Conservation (phyloP, 1,139 yeast genomes). For the Debaryomyces robertsiae region DNA sequence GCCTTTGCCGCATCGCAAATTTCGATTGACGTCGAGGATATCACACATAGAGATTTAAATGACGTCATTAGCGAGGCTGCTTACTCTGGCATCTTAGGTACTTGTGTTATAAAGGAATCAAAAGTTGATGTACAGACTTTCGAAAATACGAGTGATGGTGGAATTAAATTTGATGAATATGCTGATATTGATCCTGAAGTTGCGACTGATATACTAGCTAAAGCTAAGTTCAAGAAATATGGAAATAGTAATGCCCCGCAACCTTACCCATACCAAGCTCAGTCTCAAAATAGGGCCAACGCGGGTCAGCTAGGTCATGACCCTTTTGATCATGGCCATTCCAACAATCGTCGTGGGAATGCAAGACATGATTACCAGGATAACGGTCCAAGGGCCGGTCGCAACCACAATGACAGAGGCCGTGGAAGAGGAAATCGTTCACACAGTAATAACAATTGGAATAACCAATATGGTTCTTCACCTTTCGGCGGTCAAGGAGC, state of each 20-base stretch:
- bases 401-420: conserved; percentile 10
- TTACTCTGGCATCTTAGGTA: conserved; percentile 75
- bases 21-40: conserved; percentile 41
- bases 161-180: conserved; percentile 81
- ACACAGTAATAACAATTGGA: neutral
- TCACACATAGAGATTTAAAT: conserved; percentile 47
- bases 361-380: conserved; percentile 12
- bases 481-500: conserved; percentile 1
- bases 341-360: conserved; percentile 6
- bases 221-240: conserved; percentile 31
- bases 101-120: conserved; percentile 62
- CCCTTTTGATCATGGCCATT: neutral
- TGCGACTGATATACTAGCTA: conserved; percentile 54
- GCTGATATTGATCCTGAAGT: conserved; percentile 64
- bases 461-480: conserved; percentile 1
- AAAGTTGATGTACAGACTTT: conserved; percentile 73
- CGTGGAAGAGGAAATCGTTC: conserved; percentile 8
- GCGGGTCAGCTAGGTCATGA: conserved; percentile 14
- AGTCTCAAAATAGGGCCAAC: conserved; percentile 19
- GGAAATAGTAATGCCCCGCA: conserved; percentile 30
- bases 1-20: conserved; percentile 57
- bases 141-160: conserved; percentile 68
- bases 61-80: conserved; percentile 76
- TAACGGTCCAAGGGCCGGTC: conserved; percentile 13
- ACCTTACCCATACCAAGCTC: conserved; percentile 15